Evolutionary conservation across 2,329 filamentous ascomycete genomes (phyloP), one percentile per base, ranked within the genome.

Genomic region (Alternaria burnsii): DNA sequence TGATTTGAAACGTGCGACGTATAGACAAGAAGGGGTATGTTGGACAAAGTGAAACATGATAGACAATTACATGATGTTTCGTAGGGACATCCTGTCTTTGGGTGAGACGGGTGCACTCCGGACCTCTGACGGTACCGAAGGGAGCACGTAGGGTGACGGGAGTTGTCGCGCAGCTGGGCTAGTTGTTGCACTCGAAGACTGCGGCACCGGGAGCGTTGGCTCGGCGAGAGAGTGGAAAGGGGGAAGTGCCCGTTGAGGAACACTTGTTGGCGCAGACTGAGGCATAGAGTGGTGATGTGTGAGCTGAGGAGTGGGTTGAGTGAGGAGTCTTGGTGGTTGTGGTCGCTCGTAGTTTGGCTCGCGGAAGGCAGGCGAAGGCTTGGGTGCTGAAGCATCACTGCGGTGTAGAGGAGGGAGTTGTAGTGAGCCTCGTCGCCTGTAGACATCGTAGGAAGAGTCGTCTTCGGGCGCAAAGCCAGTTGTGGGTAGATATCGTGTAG

Each of bases 391-490:
- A n/a, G 61, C 55, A 18, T 68, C 67, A 36, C 58, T 62, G 30
- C 69, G 73, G 30, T 72, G 63, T 7, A 77, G 67, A 40, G 75
- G 75, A 34, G 76, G 76, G 7, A 78, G 65, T 48, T 78, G 75
- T 6, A 78, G 64, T 12, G 76, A 76, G 36, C 69, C 70, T 16
- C 72, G 70, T 28, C 73, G 70, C 55, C 68, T 70, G 61, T 71
- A 75, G 1, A 47, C 43, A 32, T 76, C 71, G 56, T 70, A 73
- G 3, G 62, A 61, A 9, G 65, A 48, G 42, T 78, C 76, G 47
- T 78, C 76, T 11, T 76, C 76, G 61, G 62, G 76, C 65, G 70
- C 79, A 67, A 69, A 82, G 63, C 68, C 78, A 61, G 65, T 78
- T 41, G 73, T 75, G 58, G 67, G 80, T n/a, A 79, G 69, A 46